Conservation (phyloP, 2,329 filamentous ascomycete species). For the Uncinocarpus reesii region DNA sequence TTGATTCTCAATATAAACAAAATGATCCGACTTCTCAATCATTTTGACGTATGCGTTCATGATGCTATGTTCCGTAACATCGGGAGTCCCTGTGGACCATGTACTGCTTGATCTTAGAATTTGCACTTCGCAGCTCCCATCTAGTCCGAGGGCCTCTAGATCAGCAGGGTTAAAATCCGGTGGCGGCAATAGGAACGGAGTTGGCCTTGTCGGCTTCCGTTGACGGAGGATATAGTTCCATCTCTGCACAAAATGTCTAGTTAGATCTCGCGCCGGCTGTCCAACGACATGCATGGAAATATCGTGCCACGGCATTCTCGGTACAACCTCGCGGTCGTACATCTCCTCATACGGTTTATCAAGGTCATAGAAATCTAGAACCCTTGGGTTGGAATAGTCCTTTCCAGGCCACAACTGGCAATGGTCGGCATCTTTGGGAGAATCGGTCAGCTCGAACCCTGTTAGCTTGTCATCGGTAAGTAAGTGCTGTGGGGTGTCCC, state of each 20-base stretch:
- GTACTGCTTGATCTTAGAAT: constrained; percentile 75
- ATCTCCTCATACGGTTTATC: constrained; percentile 89
- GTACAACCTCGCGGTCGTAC: constrained; percentile 82
- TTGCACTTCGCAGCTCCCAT: constrained; percentile 92
- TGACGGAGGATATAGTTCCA: constrained; percentile 96
- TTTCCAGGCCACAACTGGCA: constrained; percentile 93
- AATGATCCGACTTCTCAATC: constrained; percentile 71
- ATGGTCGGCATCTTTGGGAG: constrained; percentile 76
- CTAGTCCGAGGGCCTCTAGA: constrained; percentile 74
- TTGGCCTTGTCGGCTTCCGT: constrained; percentile 82
- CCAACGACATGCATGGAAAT: constrained; percentile 83
- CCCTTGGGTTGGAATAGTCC: constrained; percentile 94
- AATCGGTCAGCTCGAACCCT: constrained; percentile 51
- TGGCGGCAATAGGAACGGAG: constrained; percentile 84
- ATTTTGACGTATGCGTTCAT: constrained; percentile 76
- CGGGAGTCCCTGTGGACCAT: constrained; percentile 51
- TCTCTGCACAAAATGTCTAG: constrained; percentile 84
- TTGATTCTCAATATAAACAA: constrained; percentile 96
- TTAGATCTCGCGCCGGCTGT: constrained; percentile 83
- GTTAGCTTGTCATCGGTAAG: constrained; percentile 80
- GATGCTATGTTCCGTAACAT: constrained; percentile 62
- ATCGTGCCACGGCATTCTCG: constrained; percentile 98
- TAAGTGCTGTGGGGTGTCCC: constrained; percentile 78
- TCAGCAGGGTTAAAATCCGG: constrained; percentile 84
- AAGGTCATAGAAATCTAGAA: constrained; percentile 91